Conservation (phyloP, 2,329 filamentous ascomycete species). For the Aspergillus calidoustus region DNA sequence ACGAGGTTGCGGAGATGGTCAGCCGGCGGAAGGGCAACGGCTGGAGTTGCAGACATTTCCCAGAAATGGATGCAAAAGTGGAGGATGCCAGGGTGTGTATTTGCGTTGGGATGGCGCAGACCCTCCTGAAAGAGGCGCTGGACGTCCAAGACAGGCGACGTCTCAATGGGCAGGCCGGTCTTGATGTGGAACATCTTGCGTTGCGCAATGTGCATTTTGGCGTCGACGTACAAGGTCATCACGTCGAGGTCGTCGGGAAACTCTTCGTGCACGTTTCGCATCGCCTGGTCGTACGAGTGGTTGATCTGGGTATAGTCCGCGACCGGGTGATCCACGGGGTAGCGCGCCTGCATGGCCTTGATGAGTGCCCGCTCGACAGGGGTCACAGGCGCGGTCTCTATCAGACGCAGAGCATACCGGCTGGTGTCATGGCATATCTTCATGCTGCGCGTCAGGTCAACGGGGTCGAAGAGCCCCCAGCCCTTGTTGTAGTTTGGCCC, state of each 20-base stretch:
- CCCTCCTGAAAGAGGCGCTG: slow-evolving; percentile 64
- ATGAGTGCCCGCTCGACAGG: slow-evolving; percentile 67
- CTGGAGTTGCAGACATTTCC: slow-evolving; percentile 73
- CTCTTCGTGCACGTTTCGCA: slow-evolving; percentile 58
- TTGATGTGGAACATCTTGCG: slow-evolving; percentile 67
- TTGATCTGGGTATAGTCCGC: slow-evolving; percentile 61
- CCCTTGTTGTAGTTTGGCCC: slow-evolving; percentile 82
- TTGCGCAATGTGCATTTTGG: slow-evolving; percentile 67
- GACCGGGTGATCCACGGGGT: slow-evolving; percentile 57
- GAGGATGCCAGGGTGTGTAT: slow-evolving; percentile 69
- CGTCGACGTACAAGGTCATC: slow-evolving; percentile 65
- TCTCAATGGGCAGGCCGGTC: slow-evolving; percentile 60
- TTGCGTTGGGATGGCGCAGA: slow-evolving; percentile 55
- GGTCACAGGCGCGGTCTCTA: slow-evolving; percentile 29
- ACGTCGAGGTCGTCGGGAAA: slow-evolving; percentile 66
- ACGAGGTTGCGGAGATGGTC: slow-evolving; percentile 66
- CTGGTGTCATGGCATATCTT: slow-evolving; percentile 53
- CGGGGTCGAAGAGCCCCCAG: slow-evolving; percentile 70
- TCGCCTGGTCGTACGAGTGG: slow-evolving; percentile 63
- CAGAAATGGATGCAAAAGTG: slow-evolving; percentile 79
- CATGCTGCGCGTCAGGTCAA: slow-evolving; percentile 59
- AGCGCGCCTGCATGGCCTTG: slow-evolving; percentile 64
- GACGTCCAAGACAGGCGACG: slow-evolving; percentile 61
- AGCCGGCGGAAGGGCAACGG: slow-evolving; percentile 64
- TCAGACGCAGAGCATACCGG: slow-evolving; percentile 47